phyloP scores from a whole-genome alignment of 352 stramenopile genomes.

The Globisporangium solare region DNA sequence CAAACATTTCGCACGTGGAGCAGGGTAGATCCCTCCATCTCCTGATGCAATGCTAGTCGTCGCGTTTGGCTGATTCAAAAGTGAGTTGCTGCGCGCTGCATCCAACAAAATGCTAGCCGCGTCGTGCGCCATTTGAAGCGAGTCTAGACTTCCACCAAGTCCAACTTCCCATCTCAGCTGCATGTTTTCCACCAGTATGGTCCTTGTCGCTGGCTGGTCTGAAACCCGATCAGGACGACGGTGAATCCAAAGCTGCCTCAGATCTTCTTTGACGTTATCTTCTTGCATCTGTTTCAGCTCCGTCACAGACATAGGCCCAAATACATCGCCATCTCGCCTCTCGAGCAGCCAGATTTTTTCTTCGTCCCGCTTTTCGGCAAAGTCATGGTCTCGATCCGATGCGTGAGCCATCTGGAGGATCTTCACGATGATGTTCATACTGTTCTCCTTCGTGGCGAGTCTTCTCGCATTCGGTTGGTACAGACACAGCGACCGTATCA shows the following conservation, averaged over 20 bases:
- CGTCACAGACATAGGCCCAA: conserved; percentile 36
- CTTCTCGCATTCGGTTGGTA: conserved; percentile 50
- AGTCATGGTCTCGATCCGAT: conserved; percentile 23
- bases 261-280: conserved; percentile 21
- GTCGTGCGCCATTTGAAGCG: conserved; percentile 64
- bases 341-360: conserved; percentile 55
- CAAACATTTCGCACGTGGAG: conserved; percentile 39
- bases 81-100: conserved; percentile 56
- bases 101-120: conserved; percentile 57
- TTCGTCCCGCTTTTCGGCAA: conserved; percentile 2
- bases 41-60: conserved; percentile 9
- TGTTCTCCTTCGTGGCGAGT: conserved; percentile 29
- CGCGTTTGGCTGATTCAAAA: conserved; percentile 21
- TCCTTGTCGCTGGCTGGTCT: conserved; percentile 20
- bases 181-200: conserved; percentile 51
- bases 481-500: conserved; percentile 49
- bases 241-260: conserved; percentile 27
- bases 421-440: conserved; percentile 45
- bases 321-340: conserved; percentile 20
- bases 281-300: conserved; percentile 43
- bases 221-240: conserved; percentile 32
- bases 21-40: conserved; percentile 44
- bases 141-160: conserved; percentile 40
- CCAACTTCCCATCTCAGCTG: conserved; percentile 80
- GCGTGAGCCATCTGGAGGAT: conserved; percentile 66